Conservation (phyloP, 192 early-diverging fungal genomes). For the Mortierella claussenii region DNA sequence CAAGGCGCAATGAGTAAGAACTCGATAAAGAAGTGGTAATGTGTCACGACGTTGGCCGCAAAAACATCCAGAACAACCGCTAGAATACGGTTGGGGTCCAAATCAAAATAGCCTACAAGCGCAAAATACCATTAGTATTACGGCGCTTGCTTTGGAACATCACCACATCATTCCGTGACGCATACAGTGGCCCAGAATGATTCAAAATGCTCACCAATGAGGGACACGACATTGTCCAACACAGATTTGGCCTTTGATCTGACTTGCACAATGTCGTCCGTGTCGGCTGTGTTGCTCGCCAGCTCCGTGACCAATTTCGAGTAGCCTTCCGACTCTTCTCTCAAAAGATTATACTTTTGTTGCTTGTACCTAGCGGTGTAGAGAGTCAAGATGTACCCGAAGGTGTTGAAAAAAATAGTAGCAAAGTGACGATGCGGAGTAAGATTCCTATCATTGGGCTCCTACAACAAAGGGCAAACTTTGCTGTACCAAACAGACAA, state of each 20-base stretch:
- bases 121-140: not conserved
- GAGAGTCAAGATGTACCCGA: too few species aligned
- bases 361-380: conserved; percentile 71
- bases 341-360: conserved; percentile 83
- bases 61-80: conserved; percentile 83
- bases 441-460: too few species aligned
- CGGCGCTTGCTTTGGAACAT: too few species aligned
- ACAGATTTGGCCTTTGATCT: conserved; percentile 11
- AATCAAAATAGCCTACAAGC: conserved; percentile 71
- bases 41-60: conserved; percentile 69
- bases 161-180: too few species aligned
- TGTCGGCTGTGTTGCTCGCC: conserved; percentile 35
- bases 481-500: too few species aligned
- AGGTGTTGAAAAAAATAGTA: too few species aligned
- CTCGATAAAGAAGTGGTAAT: conserved; percentile 77
- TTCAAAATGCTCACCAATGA: conserved; percentile 23
- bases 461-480: too few species aligned
- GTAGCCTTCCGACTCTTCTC: conserved; percentile 86
- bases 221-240: conserved; percentile 14
- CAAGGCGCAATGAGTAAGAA: conserved; percentile 68
- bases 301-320: conserved; percentile 77
- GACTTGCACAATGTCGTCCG: not conserved
- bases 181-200: too few species aligned
- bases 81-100: conserved; percentile 88
- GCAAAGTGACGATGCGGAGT: too few species aligned